phyloP scores from a whole-genome alignment of 2,329 filamentous ascomycete species.

The Fusarium nurragi region DNA sequence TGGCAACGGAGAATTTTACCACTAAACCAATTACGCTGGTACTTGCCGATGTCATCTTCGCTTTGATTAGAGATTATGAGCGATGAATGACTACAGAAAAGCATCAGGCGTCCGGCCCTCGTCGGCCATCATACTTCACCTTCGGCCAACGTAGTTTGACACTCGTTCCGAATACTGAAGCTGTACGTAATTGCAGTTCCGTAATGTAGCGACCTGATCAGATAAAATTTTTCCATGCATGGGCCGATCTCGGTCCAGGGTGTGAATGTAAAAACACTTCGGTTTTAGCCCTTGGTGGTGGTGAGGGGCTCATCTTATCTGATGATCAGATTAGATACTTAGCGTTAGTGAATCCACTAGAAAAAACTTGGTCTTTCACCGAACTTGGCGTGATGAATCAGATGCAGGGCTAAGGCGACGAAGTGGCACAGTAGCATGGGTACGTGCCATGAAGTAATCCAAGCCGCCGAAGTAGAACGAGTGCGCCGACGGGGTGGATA shows the following conservation, averaged over 20 bases:
- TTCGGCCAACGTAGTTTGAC: too few relatives aligned
- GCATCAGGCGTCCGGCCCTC: too few relatives aligned
- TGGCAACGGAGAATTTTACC: too few relatives aligned
- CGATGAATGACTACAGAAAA: too few relatives aligned
- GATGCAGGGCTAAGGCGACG: background rate
- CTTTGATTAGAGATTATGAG: too few relatives aligned
- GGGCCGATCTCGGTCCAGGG: conserved; percentile 39
- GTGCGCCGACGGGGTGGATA: conserved; percentile 4
- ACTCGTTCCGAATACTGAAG: background rate
- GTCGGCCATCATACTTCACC: too few relatives aligned
- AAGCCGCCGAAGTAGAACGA: background rate
- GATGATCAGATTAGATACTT: conserved; percentile 57
- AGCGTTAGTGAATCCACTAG: conserved; percentile 19
- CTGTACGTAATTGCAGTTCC: background rate
- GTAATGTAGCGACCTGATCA: conserved; percentile 31
- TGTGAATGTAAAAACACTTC: conserved; percentile 14
- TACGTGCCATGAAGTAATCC: conserved; percentile 8
- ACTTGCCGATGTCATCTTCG: too few relatives aligned
- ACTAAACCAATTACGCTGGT: too few relatives aligned
- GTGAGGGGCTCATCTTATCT: conserved; percentile 52
- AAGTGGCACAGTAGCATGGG: conserved; percentile 2
- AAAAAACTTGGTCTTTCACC: conserved; percentile 11
- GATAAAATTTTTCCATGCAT: conserved; percentile 41
- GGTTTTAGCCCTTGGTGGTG: conserved; percentile 1
- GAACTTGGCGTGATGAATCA: background rate